phyloP scores from a whole-genome alignment of 116 monocot species.

The Posidonia oceanica region DNA sequence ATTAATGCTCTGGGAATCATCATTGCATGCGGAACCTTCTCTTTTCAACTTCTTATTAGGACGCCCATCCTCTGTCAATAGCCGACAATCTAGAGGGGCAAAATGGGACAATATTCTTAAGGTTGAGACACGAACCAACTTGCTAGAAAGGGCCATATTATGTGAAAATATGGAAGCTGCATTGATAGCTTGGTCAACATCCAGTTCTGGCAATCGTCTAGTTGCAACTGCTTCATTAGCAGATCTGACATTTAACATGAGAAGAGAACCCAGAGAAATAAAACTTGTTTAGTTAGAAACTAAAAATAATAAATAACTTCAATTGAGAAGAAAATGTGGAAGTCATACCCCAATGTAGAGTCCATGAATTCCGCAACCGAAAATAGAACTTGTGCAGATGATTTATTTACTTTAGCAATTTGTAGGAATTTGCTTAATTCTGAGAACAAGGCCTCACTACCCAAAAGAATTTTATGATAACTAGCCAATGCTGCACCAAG shows the following conservation, averaged over 20 bases:
- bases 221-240: slow-evolving; percentile 9
- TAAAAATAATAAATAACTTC: slow-evolving; percentile 5
- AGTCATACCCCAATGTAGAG: slow-evolving; percentile 34
- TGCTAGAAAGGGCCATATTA: slow-evolving; percentile 51
- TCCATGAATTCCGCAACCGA: slow-evolving; percentile 76
- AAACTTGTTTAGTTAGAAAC: neutral
- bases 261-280: too few species aligned
- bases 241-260: slow-evolving; percentile 1
- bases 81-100: slow-evolving; percentile 17
- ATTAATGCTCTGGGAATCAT: slow-evolving; percentile 29
- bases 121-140: slow-evolving; percentile 61
- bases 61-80: slow-evolving; percentile 27
- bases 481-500: slow-evolving; percentile 52
- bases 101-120: slow-evolving; percentile 79
- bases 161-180: slow-evolving; percentile 33
- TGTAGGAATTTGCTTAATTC: slow-evolving; percentile 33
- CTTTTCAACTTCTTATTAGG: slow-evolving; percentile 57
- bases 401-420: slow-evolving; percentile 55
- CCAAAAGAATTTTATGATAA: slow-evolving; percentile 40
- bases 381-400: slow-evolving; percentile 51
- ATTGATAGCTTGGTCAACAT: slow-evolving; percentile 16
- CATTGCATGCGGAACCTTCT: slow-evolving; percentile 29
- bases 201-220: slow-evolving; percentile 18
- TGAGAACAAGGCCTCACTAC: slow-evolving; percentile 6
- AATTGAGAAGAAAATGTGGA: slow-evolving; percentile 4